Evolutionary conservation across 495 filamentous ascomycete genomes (phyloP), one percentile per base, ranked within the genome.

Genomic region (Penicillium odoratum): DNA sequence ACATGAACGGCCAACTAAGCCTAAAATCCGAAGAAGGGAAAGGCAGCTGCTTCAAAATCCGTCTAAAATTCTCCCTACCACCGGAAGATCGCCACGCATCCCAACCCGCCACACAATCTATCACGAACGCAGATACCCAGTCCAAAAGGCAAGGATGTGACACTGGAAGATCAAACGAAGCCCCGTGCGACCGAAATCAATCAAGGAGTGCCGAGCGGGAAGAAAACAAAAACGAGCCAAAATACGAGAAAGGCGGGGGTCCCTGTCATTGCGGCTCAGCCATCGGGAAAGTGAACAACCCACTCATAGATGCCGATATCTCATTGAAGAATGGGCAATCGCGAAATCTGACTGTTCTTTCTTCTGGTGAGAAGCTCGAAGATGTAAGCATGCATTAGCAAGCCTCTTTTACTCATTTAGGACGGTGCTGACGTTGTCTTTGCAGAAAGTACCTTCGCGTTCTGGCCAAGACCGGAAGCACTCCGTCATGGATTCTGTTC

Each of bases 1-100:
- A 92, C 61, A 92, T 95, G 88, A 84, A 94, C 58, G 92, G 92
- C 0, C 92, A 95, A 57, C 70, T 97, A 18, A 83, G 90, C 31
- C 72, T 97, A 11, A 94, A 91, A 61, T 95, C 92, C 0, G 90
- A 93, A 65, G 81, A 87, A 70, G 88, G 89, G 1, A 88, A 87
- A 60, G 92, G 92, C 0, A 92, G 91, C 21, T 80, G 88, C 48
- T 94, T 97, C 61, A 81, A 75, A 53, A 70, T 74, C n/a, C 52
- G 65, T 44, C 55, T 74, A 11, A 63, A 58, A 7, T 75, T 75
- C 45, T 64, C 69, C 4, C 42, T 71, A 51, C 64, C 69, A 6
- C 28, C 52, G 2, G 58, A 64, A 26, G 40, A 56, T 11, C 38
- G 34, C 38, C 16, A 16, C 11, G 8, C 48, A 13, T 38, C 30